Evolutionary conservation across 2,329 filamentous ascomycete genomes (phyloP), one percentile per base, ranked within the genome.

Genomic region (Cladosporium sp.): DNA sequence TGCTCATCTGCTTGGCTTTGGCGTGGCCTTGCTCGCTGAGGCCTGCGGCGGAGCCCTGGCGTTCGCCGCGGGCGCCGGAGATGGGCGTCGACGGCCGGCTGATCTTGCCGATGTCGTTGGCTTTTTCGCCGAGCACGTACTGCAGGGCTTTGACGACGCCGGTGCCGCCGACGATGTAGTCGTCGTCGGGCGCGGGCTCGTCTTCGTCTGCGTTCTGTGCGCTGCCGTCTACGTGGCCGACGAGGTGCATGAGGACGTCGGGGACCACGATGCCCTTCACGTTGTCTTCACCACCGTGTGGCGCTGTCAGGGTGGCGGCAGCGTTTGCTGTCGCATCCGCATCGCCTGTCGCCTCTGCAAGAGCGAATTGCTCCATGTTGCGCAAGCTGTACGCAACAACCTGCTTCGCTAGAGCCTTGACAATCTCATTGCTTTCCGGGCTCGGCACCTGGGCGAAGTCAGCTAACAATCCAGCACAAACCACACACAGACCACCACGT

Each of bases 131-230:
- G 46, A 98, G 75, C 63, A 91, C 95, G 63, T 95, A 95, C 50
- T 89, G 85, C 43, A 98, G 76, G 4, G 93, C 93, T 72, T 95
- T 96, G 45, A 95, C 92, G 1, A 98, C 89, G 22, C 92, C 93
- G 0, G 90, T 95, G 13, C 92, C 92, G 16, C 92, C 91, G 63
- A 97, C 93, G 42, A 97, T 90, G 69, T 97, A 97, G 68, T 96
- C 89, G 54, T 95, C 87, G 59, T 95, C 89, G 0, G 90, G 87
- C 6, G 89, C 86, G 9, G 84, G 77, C 2, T 85, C 82, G 41
- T 82, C 77, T 18, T 85, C 80, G 43, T 85, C 83, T 18, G 81
- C 69, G 44, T 72, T 74, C 11, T 70, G 67, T 9, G 78, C 58
- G 61, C 70, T 60, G 65, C 79, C 68, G 66, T 81, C 68, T 66